Base-by-base conservation (phyloP, 805 yeast species). In the Komagataella phaffii region DNA sequence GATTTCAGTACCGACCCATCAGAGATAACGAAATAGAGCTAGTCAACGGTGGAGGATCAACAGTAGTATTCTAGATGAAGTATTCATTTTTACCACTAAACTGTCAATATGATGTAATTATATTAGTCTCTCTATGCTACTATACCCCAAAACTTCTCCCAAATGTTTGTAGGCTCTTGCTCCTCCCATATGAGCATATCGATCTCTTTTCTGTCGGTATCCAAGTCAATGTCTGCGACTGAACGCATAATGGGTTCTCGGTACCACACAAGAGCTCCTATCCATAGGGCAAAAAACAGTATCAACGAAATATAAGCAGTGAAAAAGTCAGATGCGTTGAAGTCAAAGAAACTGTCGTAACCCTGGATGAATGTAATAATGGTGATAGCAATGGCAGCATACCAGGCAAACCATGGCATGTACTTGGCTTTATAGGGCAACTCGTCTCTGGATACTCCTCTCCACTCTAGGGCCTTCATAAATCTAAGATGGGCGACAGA, bases 41-140 rank as follows among this genome's bases (percentile, higher is more conserved):
- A 56, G 79, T 91, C 58, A 77, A 81, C 58, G 73, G 77, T 51
- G 98, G 97, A 52, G 97, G 96, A 58, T 96, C 96, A 40, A 80
- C 75, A 45, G 60, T 74, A 46, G 66, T 77, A 14, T 76, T 64
- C 58, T 77, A 69, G 40, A 30, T 30, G 40, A 30, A 30, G 10
- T 30, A 30, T 30, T 30, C 10, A 8, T 8, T 10, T 5, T 30
- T 30, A 30, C 40, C 40, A 30, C 40, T 30, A 14, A 30, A 30
- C 12, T 30, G 40, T 30, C 40, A 30, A 30, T 30, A 30, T 14
- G 40, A 30, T 8, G 40, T 30, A 14, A 10, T 30, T 30, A 30
- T 30, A 10, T 12, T 30, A 44, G 10, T 18, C 46, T n/a, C 19
- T n/a, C 46, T 44, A 44, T 44, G 23, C 19, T 19, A 44, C 19